phyloP scores from a whole-genome alignment of 179 eudicot species.

The Patellifolia procumbens region DNA sequence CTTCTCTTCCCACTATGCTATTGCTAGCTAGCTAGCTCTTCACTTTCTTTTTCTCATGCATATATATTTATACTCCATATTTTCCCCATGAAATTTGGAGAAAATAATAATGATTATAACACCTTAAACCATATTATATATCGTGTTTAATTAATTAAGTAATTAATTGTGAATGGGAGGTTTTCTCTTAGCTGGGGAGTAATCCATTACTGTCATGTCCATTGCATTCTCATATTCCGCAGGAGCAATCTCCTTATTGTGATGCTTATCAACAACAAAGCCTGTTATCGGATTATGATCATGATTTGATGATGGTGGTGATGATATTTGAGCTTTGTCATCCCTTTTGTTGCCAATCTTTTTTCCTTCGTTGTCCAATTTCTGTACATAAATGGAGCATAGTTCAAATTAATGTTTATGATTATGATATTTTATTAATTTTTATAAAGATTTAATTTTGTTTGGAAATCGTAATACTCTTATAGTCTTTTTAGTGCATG shows the following conservation, averaged over 20 bases:
- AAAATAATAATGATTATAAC: neutral
- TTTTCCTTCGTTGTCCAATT: slow-evolving; percentile 22
- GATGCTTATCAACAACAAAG: slow-evolving; percentile 11
- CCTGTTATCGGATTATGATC: slow-evolving; percentile 18
- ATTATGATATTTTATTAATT: neutral
- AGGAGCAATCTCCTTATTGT: slow-evolving; percentile 15
- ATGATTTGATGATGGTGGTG: slow-evolving; percentile 10
- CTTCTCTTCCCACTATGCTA: neutral
- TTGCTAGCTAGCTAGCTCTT: neutral
- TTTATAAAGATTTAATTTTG: no score
- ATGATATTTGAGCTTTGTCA: neutral
- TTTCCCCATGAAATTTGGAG: neutral
- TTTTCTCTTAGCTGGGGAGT: slow-evolving; percentile 66
- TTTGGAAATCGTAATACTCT: no score
- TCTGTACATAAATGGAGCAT: slow-evolving; percentile 39
- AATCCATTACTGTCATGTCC: slow-evolving; percentile 73
- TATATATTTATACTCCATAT: neutral
- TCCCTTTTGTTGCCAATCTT: neutral
- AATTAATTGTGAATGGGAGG: slow-evolving; percentile 69
- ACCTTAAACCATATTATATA: neutral
- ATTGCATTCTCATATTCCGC: slow-evolving; percentile 35
- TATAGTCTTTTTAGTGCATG: no score
- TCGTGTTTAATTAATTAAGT: neutral
- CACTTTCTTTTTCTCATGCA: neutral
- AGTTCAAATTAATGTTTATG: neutral